These are phyloP conservation scores for Cinnamomum micranthum DNA, from an alignment of 164 flowering plant genomes.

Conservation along the genomic window DNA sequence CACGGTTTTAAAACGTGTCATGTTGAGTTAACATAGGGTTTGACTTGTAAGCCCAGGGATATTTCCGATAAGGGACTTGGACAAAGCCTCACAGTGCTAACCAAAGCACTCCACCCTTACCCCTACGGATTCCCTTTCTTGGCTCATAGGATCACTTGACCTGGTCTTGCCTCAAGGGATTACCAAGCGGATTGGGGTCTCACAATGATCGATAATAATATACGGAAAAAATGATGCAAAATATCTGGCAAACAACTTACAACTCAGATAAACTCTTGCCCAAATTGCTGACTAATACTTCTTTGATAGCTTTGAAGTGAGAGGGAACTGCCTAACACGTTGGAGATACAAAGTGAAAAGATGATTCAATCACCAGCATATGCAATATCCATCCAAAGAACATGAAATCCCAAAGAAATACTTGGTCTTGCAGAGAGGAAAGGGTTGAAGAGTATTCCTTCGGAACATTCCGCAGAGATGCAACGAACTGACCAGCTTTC, in stretches of 20 bases:
- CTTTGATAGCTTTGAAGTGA: constrained; percentile 56
- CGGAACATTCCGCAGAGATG: constrained; percentile 68
- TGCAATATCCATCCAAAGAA: constrained; percentile 1
- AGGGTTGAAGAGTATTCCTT: constrained; percentile 70
- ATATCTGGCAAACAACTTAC: constrained; percentile 39
- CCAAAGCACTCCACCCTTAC: too few species aligned
- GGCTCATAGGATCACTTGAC: too few species aligned
- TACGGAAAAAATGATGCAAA: too few species aligned
- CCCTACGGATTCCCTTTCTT: too few species aligned
- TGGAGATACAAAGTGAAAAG: constrained; percentile 13
- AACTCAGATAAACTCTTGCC: constrained; percentile 56
- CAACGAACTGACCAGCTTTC: constrained; percentile 94
- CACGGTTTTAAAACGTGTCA: too few species aligned
- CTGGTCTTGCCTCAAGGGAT: too few species aligned
- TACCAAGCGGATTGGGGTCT: too few species aligned
- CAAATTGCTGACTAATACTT: constrained; percentile 48
- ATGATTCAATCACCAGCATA: not conserved
- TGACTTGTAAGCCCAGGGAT: too few species aligned
- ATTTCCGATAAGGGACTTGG: too few species aligned
- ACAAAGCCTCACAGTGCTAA: too few species aligned
- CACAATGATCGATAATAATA: too few species aligned
- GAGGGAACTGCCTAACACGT: constrained; percentile 73
- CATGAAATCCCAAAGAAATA: constrained; percentile 13
- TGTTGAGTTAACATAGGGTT: too few species aligned
- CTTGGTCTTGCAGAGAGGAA: constrained; percentile 88